A percentile compares a stretch with the other conserved stretches of the same genome.
phyloP scores from a whole-genome alignment of 116 monocot species.

The Zostera marina region DNA sequence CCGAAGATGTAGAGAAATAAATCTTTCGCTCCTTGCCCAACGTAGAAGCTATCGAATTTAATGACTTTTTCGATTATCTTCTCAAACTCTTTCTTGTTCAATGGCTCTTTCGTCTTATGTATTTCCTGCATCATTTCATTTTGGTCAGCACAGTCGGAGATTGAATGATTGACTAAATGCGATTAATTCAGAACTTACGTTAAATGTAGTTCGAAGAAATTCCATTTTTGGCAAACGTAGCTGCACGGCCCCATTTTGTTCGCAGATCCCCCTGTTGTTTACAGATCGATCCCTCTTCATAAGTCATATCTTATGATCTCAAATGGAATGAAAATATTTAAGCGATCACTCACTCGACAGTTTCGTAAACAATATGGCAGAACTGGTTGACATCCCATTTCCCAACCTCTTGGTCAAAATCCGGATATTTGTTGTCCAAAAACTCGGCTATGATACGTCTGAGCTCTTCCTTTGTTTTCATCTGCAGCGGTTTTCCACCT shows the following conservation, averaged over 20 bases:
- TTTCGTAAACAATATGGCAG: slow-evolving; percentile 3
- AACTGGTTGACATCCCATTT: neutral
- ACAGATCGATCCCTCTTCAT: too few relatives aligned
- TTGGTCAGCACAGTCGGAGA: neutral
- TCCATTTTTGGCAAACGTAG: neutral
- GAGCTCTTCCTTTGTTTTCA: neutral
- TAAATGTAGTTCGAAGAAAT: neutral
- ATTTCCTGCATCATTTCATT: neutral
- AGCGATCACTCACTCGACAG: neutral
- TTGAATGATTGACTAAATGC: neutral
- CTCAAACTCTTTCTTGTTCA: slow-evolving; percentile 28
- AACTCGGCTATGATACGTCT: neutral
- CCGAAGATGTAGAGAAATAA: slow-evolving; percentile 28
- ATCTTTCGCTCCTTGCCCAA: slow-evolving; percentile 23
- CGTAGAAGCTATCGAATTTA: slow-evolving; percentile 4
- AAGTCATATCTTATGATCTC: neutral
- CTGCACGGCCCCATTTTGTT: neutral
- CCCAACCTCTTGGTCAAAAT: neutral
- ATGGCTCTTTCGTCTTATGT: neutral
- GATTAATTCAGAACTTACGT: neutral
- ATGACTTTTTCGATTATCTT: slow-evolving; percentile 19
- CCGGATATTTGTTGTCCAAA: neutral
- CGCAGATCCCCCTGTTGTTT: neutral
- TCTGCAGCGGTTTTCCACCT: neutral
- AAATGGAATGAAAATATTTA: neutral